Evolutionary conservation across 257 asterid genomes (phyloP), one percentile per base, ranked within the genome.

Genomic region (Solanum neorickii): DNA sequence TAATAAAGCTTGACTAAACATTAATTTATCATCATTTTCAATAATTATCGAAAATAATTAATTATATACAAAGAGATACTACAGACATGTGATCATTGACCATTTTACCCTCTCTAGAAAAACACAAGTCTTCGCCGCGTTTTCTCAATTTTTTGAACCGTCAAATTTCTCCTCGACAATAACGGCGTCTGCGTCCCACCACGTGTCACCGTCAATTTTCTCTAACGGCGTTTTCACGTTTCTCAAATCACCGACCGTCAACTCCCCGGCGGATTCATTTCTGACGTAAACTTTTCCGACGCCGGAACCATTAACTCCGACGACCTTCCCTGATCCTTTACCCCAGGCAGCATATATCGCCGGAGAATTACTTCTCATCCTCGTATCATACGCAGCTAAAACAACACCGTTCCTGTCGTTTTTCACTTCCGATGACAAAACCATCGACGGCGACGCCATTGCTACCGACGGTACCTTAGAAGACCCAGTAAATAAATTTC

Each of bases 101-200:
- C 16, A 44, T 77, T 77, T 77, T 77, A 14, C 39, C 60, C 83
- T 77, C 25, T 77, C 39, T 25, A 77, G 62, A 77, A 3, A 11
- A 27, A 70, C 44, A 14, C 77, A 31, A 66, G 77, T 62, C 70
- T 4, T 52, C 4, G n/a, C 62, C 62, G 62, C 62, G 23, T 52
- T 52, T 52, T 18, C 62, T 52, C 1, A 62, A 2, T 14, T 44
- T 35, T 76, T 73, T 44, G 39, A 77, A 77, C 65, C 84, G 65
- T 77, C 84, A 77, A 44, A 86, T 44, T 92, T 92, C n/a, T 92
- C 89, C 66, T 92, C 97, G 66, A 86, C 87, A 9, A 92, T 94
- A 74, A 91, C 95, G 94, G 94, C 96, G 95, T 93, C 98, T 65
- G 97, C 95, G 86, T 93, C 96, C 94, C 95, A 96, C 98, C 97